phyloP scores from a whole-genome alignment of 768 basidiomycete species.

The Leccinellum rugosiceps region DNA sequence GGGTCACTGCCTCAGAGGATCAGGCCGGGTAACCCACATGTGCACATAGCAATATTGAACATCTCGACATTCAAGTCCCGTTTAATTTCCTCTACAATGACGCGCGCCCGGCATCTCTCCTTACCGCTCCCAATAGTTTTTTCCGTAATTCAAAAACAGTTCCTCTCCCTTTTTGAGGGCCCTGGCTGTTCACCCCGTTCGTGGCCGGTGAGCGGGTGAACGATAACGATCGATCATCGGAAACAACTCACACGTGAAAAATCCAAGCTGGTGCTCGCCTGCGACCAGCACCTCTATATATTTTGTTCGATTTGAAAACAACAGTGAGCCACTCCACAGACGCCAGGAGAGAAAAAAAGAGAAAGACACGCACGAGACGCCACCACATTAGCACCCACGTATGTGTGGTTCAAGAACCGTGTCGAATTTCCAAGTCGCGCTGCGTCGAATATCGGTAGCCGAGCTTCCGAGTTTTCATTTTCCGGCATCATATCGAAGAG shows the following conservation, averaged over 20 bases:
- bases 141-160: constrained; percentile 36
- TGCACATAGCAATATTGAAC: too few relatives aligned
- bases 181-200: constrained; percentile 13
- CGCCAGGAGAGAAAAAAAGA: too few relatives aligned
- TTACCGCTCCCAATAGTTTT: constrained; percentile 19
- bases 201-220: too few relatives aligned
- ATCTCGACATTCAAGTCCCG: too few relatives aligned
- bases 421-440: constrained; percentile 42
- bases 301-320: neutral
- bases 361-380: constrained; percentile 27
- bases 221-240: too few relatives aligned
- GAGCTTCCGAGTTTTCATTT: accelerated
- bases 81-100: too few relatives aligned
- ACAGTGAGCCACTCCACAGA: too few relatives aligned
- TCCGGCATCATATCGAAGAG: constrained; percentile 25
- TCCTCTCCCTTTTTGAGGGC: constrained; percentile 32
- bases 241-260: constrained; percentile 34
- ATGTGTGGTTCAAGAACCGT: constrained; percentile 41
- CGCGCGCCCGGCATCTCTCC: too few relatives aligned
- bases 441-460: constrained; percentile 32
- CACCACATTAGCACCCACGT: constrained; percentile 7
- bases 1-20: too few relatives aligned
- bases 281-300: constrained; percentile 20
- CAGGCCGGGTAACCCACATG: too few relatives aligned
- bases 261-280: constrained; percentile 36